phyloP scores from a whole-genome alignment of 2,329 filamentous ascomycete genomes.

The Penicillium verrucosum region DNA sequence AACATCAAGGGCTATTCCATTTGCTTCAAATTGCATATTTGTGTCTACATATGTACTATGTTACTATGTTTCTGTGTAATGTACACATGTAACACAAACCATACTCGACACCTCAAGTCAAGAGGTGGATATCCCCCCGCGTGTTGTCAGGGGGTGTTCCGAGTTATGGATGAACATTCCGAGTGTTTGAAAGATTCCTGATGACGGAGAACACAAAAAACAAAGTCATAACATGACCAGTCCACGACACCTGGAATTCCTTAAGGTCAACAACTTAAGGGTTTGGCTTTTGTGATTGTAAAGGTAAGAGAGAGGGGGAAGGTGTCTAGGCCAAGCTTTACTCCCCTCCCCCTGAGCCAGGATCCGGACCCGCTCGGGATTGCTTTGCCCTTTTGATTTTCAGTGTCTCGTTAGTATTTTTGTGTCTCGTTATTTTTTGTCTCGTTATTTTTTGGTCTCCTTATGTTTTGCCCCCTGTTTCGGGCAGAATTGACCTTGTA shows the following conservation, averaged over 20 bases:
- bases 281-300: background rate
- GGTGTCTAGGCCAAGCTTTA: constrained; percentile 17
- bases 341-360: constrained; percentile 4
- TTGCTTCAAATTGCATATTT: background rate
- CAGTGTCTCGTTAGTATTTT: background rate
- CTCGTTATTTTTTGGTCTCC: background rate
- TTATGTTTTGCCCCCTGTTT: background rate
- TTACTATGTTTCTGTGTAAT: background rate
- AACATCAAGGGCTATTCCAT: too few species aligned
- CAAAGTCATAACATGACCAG: background rate
- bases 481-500: background rate
- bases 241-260: background rate
- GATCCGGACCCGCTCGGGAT: constrained; percentile 3
- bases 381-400: background rate
- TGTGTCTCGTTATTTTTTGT: too few species aligned
- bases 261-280: background rate
- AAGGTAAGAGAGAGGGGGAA: background rate
- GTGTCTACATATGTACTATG: background rate
- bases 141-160: constrained; percentile 3
- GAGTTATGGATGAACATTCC: constrained; percentile 24
- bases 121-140: background rate
- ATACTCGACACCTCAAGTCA: background rate
- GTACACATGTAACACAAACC: background rate
- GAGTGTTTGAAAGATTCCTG: constrained; percentile 10
- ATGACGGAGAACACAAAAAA: constrained; percentile 12